A percentile compares a stretch with the other conserved stretches of the same genome.
phyloP scores from a whole-genome alignment of 768 basidiomycete species.

The Lentinula sp. region DNA sequence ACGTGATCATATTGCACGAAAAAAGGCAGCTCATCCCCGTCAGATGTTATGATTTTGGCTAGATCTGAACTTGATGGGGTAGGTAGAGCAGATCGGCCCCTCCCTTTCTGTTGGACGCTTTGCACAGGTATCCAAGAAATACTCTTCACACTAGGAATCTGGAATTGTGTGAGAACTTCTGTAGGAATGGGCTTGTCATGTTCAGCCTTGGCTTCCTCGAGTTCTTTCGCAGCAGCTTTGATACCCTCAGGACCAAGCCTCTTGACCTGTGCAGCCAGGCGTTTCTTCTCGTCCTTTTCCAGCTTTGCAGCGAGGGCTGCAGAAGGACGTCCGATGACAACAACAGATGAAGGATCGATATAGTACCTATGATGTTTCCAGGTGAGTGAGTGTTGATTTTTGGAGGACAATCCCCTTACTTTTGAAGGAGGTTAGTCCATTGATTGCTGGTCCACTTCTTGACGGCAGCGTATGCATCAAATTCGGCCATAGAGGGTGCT shows the following conservation, averaged over 20 bases:
- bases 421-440: conserved; percentile 73
- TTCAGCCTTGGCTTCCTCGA: conserved; percentile 82
- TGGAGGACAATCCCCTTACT: conserved; percentile 36
- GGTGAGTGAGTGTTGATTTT: neutral
- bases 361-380: conserved; percentile 57
- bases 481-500: conserved; percentile 66
- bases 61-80: conserved; percentile 33
- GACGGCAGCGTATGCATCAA: conserved; percentile 62
- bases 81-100: conserved; percentile 30
- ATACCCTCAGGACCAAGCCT: conserved; percentile 79
- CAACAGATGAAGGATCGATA: conserved; percentile 62
- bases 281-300: conserved; percentile 73
- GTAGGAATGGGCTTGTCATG: conserved; percentile 80
- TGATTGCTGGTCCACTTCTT: conserved; percentile 66
- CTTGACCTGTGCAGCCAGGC: conserved; percentile 63
- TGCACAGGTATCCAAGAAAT: conserved; percentile 88
- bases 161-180: conserved; percentile 77
- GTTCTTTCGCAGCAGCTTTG: conserved; percentile 52
- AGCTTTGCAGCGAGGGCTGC: conserved; percentile 74
- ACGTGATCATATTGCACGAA: conserved; percentile 95
- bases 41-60: conserved; percentile 56
- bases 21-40: conserved; percentile 70
- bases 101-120: conserved; percentile 56
- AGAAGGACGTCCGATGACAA: conserved; percentile 87
- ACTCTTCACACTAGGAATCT: conserved; percentile 84